Evolutionary conservation across 2,329 filamentous ascomycete species (phyloP).

Genomic region (Pochonia chlamydosporia): DNA sequence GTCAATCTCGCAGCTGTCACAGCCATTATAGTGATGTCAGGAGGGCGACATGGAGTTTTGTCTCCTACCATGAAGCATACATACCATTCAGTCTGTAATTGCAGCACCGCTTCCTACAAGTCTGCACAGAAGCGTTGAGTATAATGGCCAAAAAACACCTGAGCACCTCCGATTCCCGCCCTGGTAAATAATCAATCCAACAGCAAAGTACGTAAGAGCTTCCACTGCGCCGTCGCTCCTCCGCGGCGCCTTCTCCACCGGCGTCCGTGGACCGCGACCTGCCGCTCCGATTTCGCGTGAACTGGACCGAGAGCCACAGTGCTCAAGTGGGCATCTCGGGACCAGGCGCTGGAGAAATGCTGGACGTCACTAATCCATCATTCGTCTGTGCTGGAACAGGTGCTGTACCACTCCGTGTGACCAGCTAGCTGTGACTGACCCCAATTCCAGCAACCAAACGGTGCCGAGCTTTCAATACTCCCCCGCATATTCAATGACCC

Average conservation of each 20-base stretch:
- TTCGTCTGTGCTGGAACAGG: neutral
- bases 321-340: too few relatives aligned
- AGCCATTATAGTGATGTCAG: too few relatives aligned
- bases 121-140: too few relatives aligned
- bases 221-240: neutral
- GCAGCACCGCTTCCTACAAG: too few relatives aligned
- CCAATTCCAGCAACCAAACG: neutral
- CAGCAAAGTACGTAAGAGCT: slow-evolving; percentile 5
- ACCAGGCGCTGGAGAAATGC: neutral
- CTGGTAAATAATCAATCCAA: neutral
- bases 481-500: neutral
- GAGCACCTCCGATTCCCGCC: neutral
- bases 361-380: neutral
- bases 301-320: neutral
- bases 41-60: neutral
- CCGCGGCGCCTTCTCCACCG: slow-evolving; percentile 1
- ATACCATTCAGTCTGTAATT: too few relatives aligned
- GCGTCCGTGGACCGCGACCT: slow-evolving; percentile 4
- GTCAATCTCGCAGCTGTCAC: too few relatives aligned
- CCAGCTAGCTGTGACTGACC: neutral
- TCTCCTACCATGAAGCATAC: too few relatives aligned
- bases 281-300: neutral
- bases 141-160: neutral
- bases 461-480: neutral
- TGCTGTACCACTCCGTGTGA: too few relatives aligned